Evolutionary conservation across 2,329 filamentous ascomycete genomes (phyloP).

Genomic region (Aspergillus sp.): DNA sequence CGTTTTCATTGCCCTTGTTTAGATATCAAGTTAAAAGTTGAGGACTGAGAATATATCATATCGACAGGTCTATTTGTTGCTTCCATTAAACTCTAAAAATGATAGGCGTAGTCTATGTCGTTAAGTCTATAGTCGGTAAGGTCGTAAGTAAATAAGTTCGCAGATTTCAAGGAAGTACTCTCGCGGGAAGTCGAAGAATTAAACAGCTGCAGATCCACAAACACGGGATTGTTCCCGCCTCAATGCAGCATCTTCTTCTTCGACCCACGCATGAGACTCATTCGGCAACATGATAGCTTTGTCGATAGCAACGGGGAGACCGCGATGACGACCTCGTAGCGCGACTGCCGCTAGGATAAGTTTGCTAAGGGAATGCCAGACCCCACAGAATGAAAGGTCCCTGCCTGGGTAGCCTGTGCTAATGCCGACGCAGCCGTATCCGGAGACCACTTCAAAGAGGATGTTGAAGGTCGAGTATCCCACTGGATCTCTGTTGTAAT

Average conservation of each 20-base stretch:
- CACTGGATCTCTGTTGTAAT: conserved; percentile 54
- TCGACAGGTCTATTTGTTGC: conserved; percentile 2
- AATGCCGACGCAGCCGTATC: conserved; percentile 63
- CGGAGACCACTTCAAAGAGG: conserved; percentile 47
- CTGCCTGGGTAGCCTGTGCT: conserved; percentile 56
- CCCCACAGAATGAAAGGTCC: conserved; percentile 57
- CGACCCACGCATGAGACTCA: conserved; percentile 42
- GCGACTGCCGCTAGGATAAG: conserved; percentile 59
- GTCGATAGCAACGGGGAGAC: conserved; percentile 57
- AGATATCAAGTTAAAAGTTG: conserved; percentile 5
- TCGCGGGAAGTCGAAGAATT: background rate
- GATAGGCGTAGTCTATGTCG: background rate
- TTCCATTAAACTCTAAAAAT: background rate
- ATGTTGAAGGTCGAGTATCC: conserved; percentile 61
- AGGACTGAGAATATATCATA: background rate
- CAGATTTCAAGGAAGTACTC: background rate
- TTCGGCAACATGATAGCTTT: conserved; percentile 47
- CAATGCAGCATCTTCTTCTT: conserved; percentile 43
- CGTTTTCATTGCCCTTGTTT: background rate
- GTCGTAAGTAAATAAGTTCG: background rate
- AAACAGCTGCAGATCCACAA: conserved; percentile 9
- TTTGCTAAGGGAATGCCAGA: conserved; percentile 57
- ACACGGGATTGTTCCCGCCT: conserved; percentile 28
- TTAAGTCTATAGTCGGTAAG: conserved; percentile 5
- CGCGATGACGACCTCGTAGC: conserved; percentile 57